Percentiles rank a stretch among this genome's conserved stretches.
Conservation (phyloP, 768 basidiomycete species). For the Panus rudis region DNA sequence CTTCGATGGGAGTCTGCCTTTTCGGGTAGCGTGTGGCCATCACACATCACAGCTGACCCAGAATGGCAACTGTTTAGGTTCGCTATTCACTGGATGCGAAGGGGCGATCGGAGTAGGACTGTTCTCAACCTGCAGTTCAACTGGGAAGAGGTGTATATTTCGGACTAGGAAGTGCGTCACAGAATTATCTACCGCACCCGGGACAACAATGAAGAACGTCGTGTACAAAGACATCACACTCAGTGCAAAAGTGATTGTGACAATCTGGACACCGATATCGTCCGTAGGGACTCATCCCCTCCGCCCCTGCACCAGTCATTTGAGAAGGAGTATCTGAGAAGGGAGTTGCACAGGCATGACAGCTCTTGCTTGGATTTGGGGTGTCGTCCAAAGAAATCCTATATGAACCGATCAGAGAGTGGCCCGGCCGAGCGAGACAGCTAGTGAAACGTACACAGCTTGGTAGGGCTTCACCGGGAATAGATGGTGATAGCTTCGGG, state of each 20-base stretch:
- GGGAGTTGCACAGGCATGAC: constrained; percentile 72
- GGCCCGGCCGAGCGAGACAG: constrained; percentile 1
- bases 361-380: constrained; percentile 33
- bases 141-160: too few relatives aligned
- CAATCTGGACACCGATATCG: constrained; percentile 90
- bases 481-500: constrained; percentile 90
- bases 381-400: constrained; percentile 36
- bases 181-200: constrained; percentile 62
- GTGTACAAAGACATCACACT: constrained; percentile 96
- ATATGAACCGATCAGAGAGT: constrained; percentile 6
- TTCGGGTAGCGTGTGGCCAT: too few relatives aligned
- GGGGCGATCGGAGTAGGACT: too few relatives aligned
- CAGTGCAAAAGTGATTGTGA: constrained; percentile 80
- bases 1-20: too few relatives aligned
- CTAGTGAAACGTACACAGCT: constrained; percentile 57
- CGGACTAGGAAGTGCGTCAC: too few relatives aligned
- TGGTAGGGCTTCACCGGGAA: constrained; percentile 89
- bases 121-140: too few relatives aligned
- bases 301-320: constrained; percentile 29
- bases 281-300: constrained; percentile 79
- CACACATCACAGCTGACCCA: too few relatives aligned
- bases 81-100: too few relatives aligned
- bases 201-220: constrained; percentile 95
- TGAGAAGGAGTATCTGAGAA: constrained; percentile 47
- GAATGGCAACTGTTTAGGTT: too few relatives aligned